Percentiles rank a stretch among this genome's conserved stretches.
phyloP scores from a whole-genome alignment of 2,329 filamentous ascomycete species.

The Xylaria sp. region DNA sequence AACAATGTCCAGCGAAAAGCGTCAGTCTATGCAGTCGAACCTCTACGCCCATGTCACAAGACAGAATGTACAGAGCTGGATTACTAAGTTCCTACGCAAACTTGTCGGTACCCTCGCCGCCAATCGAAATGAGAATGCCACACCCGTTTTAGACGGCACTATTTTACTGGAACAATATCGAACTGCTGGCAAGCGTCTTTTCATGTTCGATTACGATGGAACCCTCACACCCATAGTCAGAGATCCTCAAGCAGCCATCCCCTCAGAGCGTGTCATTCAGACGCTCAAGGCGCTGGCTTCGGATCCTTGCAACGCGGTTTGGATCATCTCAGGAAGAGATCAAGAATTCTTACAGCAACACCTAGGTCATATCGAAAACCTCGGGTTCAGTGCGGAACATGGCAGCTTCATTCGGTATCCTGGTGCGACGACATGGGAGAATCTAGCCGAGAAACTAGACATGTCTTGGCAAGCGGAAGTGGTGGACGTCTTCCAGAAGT shows the following conservation, averaged over 20 bases:
- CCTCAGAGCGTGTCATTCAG: slow-evolving; percentile 82
- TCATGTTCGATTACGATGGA: slow-evolving; percentile 99
- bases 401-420: slow-evolving; percentile 94
- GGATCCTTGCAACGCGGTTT: slow-evolving; percentile 88
- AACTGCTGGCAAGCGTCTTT: slow-evolving; percentile 79
- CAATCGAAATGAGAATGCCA: slow-evolving; percentile 78
- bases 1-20: slow-evolving; percentile 75
- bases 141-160: slow-evolving; percentile 82
- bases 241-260: slow-evolving; percentile 88
- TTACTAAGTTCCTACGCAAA: slow-evolving; percentile 79
- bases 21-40: slow-evolving; percentile 74
- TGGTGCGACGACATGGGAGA: slow-evolving; percentile 81
- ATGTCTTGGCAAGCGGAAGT: slow-evolving; percentile 95
- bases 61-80: slow-evolving; percentile 90
- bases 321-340: slow-evolving; percentile 97
- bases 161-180: slow-evolving; percentile 79
- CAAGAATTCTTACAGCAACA: slow-evolving; percentile 91
- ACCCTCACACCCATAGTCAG: slow-evolving; percentile 95
- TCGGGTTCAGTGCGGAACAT: slow-evolving; percentile 97
- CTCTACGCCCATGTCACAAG: slow-evolving; percentile 87
- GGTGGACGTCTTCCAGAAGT: slow-evolving; percentile 84
- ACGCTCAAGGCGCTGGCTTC: slow-evolving; percentile 82
- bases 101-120: slow-evolving; percentile 83
- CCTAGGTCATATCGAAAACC: slow-evolving; percentile 86
- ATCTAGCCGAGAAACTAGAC: slow-evolving; percentile 84